Base-by-base conservation (phyloP, 2,329 filamentous ascomycete genomes). In the Fusarium devonianum region DNA sequence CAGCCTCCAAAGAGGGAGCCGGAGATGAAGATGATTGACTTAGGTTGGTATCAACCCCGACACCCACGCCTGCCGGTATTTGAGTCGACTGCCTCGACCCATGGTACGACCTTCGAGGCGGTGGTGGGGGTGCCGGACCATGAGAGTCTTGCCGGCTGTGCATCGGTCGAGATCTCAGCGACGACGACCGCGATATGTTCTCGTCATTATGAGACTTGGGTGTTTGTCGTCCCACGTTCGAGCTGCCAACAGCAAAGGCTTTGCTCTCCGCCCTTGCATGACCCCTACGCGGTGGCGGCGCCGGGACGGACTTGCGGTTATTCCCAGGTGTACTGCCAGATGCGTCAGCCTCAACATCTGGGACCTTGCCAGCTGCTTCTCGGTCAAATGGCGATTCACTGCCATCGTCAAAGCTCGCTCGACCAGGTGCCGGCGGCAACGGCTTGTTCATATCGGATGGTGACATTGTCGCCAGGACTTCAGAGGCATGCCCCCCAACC, bases 91-190 rank as follows among this genome's bases (percentile, higher is more conserved):
- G 69, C 26, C 66, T 73, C n/a, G 71, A 66, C 12, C 58, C 64
- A 35, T 74, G 72, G 22, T 71, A 71, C 6, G 75, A 76, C 21
- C 83, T 75, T 33, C 82, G 74, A 7, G 82, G 80, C 1, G 82
- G 80, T 1, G 82, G 82, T 13, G 83, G 82, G 12, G 82, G 81
- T 7, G 78, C 75, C 0, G 80, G 81, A 0, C 73, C 75, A 43
- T 71, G 69, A 13, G 68, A 63, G 47, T 70, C 71, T 39, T 72
- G 69, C 29, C 77, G 77, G 23, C 75, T 60, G 52, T 75, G 78
- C 14, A 77, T 77, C 4, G 78, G 69, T 7, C 77, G 74, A 1
- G 78, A 78, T 4, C 73, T 68, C 5, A 67, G 72, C 7, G 80
- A 82, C 0, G 81, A 83, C 8, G 78, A 77, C 3, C 79, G 75